Base-by-base conservation (phyloP, 345 rosid genomes). In the Isatis tinctoria region DNA sequence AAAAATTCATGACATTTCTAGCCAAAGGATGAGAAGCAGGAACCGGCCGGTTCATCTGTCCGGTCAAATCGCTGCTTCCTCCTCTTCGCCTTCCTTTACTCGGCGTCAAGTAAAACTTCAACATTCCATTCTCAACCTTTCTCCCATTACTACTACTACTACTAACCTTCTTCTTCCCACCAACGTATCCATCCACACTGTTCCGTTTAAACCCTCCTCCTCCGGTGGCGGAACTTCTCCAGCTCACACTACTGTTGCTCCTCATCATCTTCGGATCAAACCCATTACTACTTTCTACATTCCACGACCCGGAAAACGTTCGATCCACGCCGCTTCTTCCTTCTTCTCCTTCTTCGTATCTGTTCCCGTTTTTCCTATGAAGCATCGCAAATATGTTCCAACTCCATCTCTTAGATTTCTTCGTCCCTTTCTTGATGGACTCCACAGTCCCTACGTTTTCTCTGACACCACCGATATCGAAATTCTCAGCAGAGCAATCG, bases 231-330 rank as follows among this genome's bases (percentile, higher is more conserved):
- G 97, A 85, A 69, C 86, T 92, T 83, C 99, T 87, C 90, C 92
- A 95, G 77, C 98, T 95, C 56, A 90, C 90, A 68, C 98, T 96
- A 86, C 97, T 96, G 67, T 87, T 95, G 77, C 99, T 96, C 75
- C 99, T 85, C 69, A 84, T 52, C 54, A 92, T 56, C 88, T 83
- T 96, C 1, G 97, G 90, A 66, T 87, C 86, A 62, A 88, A 88
- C 37, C 85, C 93, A 39, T 76, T 85, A 66, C 85, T 81, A 0
- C 53, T 49, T 10, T 87, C 96, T 49, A 86, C 96, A 61, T 87
- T 83, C 99, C 99, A 95, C 0, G 97, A 85, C 79, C 91, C 96
- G 1, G 97, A 90, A 67, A 80, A 86, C 0, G 93, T 88, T 81
- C 97, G 74, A 81, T 87, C 90, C 1, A 85, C 87, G 22, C 92